Percentiles rank a stretch among this genome's conserved stretches.
These are phyloP conservation scores for Bruguiera gymnorhiza DNA, from an alignment of 345 rosid genomes.

Conservation along the genomic window DNA sequence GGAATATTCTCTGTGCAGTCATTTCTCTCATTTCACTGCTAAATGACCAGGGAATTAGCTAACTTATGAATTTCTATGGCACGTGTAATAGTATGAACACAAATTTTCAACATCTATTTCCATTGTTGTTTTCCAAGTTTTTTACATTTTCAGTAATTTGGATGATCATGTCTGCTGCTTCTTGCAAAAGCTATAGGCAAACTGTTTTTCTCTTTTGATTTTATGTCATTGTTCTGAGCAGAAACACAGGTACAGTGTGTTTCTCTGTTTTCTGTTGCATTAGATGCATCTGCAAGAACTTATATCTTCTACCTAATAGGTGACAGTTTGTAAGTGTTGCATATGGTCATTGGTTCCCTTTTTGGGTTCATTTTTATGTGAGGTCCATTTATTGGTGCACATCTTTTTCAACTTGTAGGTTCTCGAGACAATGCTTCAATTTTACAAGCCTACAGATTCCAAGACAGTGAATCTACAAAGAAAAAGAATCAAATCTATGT, in stretches of 20 bases:
- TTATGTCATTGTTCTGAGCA: neutral
- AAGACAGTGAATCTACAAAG: constrained; percentile 19
- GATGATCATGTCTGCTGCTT: too few species aligned
- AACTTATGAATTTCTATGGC: neutral
- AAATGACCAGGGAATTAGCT: too few species aligned
- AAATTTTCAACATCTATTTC: neutral
- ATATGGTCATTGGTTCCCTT: neutral
- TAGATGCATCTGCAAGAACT: neutral
- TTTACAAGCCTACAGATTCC: constrained; percentile 38
- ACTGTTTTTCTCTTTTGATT: neutral
- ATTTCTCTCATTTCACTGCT: too few species aligned
- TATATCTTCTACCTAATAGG: neutral
- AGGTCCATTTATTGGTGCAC: constrained; percentile 8
- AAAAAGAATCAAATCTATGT: constrained; percentile 28
- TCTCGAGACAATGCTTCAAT: constrained; percentile 58
- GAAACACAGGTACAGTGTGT: neutral
- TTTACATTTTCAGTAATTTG: too few species aligned
- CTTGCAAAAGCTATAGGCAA: too few species aligned
- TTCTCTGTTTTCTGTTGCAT: neutral
- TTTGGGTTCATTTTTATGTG: neutral
- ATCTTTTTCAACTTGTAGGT: constrained; percentile 43
- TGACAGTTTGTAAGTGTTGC: constrained; percentile 1
- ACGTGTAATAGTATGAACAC: neutral
- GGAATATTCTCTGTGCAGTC: neutral
- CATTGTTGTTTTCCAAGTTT: too few species aligned